Percentiles rank a stretch among this genome's conserved stretches.
These are phyloP conservation scores for Lobosporangium transversale DNA, from an alignment of 192 early-diverging fungal genomes.

Conservation along the genomic window DNA sequence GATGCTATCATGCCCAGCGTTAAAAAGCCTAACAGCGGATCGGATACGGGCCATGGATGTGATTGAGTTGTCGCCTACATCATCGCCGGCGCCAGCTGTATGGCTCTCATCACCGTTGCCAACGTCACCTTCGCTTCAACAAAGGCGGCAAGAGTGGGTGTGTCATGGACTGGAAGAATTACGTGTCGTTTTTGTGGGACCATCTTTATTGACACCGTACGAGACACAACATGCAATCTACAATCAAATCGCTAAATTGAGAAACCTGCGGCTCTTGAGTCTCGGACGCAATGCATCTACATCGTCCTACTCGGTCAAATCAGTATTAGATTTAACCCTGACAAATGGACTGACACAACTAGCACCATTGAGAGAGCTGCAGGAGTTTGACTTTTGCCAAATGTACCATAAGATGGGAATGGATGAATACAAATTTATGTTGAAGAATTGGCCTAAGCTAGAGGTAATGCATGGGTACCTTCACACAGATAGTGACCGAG, in stretches of 20 bases:
- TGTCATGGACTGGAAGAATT: constrained; percentile 26
- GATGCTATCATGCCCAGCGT: neutral
- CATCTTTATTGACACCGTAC: neutral
- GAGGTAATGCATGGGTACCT: constrained; percentile 18
- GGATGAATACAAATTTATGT: constrained; percentile 41
- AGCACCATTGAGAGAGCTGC: constrained; percentile 11
- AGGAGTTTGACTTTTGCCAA: constrained; percentile 42
- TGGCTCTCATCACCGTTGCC: neutral
- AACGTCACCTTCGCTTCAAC: neutral
- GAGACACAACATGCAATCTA: constrained; percentile 17
- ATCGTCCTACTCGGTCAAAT: neutral
- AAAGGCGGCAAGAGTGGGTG: neutral
- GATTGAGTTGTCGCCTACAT: neutral
- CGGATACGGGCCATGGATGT: constrained; percentile 12
- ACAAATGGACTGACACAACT: constrained; percentile 12
- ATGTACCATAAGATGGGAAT: constrained; percentile 34
- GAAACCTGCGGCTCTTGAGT: constrained; percentile 18
- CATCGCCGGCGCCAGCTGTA: neutral
- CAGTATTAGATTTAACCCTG: constrained; percentile 34
- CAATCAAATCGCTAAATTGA: constrained; percentile 11
- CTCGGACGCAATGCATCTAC: constrained; percentile 10
- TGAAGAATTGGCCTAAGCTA: constrained; percentile 28
- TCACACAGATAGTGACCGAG: constrained; percentile 9
- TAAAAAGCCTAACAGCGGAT: constrained; percentile 30
- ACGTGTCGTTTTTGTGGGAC: constrained; percentile 24